A percentile compares a stretch with the other conserved stretches of the same genome.
These are phyloP conservation scores for Coemansia sp. DNA, from an alignment of 192 early-diverging fungal species.

Conservation along the genomic window DNA sequence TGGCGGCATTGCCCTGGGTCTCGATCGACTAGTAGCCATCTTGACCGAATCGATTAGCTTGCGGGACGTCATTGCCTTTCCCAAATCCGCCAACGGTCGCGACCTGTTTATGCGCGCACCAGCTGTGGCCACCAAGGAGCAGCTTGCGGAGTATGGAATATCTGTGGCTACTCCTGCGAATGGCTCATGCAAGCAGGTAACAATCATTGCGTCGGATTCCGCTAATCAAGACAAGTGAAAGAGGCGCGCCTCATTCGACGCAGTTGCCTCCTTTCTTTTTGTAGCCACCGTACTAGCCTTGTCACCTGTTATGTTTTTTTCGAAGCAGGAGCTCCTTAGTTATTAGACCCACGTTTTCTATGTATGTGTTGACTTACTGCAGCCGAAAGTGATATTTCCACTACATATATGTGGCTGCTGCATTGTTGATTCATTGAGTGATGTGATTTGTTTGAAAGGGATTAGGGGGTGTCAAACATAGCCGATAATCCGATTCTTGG, in stretches of 20 bases:
- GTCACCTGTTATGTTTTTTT: neutral
- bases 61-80: slow-evolving; percentile 92
- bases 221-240: neutral
- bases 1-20: slow-evolving; percentile 83
- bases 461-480: neutral
- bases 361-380: neutral
- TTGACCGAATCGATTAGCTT: slow-evolving; percentile 72
- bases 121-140: slow-evolving; percentile 57
- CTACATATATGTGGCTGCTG: neutral
- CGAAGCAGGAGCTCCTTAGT: neutral
- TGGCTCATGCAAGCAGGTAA: neutral
- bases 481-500: neutral
- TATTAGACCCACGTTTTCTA: neutral
- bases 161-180: neutral
- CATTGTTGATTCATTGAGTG: neutral
- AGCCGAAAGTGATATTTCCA: neutral
- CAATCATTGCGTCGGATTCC: neutral
- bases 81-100: slow-evolving; percentile 77
- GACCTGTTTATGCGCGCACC: slow-evolving; percentile 84
- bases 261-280: neutral
- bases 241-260: neutral
- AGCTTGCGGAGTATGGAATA: slow-evolving; percentile 72
- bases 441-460: neutral
- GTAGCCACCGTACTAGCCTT: neutral
- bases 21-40: slow-evolving; percentile 79